phyloP scores from a whole-genome alignment of 768 basidiomycete genomes.

The Psilocybe azurescens region DNA sequence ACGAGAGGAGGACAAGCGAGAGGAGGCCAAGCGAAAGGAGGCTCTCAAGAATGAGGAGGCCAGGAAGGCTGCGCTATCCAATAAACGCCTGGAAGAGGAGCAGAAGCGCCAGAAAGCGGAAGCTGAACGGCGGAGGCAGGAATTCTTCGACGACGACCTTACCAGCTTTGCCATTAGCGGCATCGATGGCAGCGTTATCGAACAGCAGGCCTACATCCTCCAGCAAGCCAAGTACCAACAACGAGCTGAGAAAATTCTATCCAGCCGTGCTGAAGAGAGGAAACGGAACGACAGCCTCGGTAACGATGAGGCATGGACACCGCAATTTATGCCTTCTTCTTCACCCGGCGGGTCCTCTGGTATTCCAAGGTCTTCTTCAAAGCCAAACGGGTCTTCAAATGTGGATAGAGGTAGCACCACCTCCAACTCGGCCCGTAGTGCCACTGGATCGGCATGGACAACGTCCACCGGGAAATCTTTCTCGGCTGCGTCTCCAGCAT shows the following conservation, averaged over 20 bases:
- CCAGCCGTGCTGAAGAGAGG: constrained; percentile 45
- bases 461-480: constrained; percentile 28
- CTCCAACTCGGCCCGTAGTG: constrained; percentile 30
- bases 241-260: constrained; percentile 48
- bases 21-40: constrained; percentile 17
- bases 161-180: neutral
- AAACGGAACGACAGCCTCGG: constrained; percentile 49
- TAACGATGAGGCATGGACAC: constrained; percentile 36
- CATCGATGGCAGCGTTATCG: constrained; percentile 25
- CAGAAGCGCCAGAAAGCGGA: constrained; percentile 28
- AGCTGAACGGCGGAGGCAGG: constrained; percentile 28
- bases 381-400: constrained; percentile 24
- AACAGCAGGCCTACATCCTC: constrained; percentile 30
- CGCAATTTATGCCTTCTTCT: constrained; percentile 23
- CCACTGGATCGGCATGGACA: constrained; percentile 36
- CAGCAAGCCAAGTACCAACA: constrained; percentile 37
- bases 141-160: constrained; percentile 16
- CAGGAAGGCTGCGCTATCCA: constrained; percentile 10
- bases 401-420: constrained; percentile 22
- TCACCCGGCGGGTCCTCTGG: constrained; percentile 31
- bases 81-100: constrained; percentile 30
- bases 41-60: constrained; percentile 27
- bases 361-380: constrained; percentile 26
- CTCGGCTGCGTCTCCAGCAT: constrained; percentile 27
- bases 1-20: too few relatives aligned